Evolutionary conservation across 179 eudicot genomes (phyloP), one percentile per base, ranked within the genome.

Genomic region (Carnegiea gigantea): DNA sequence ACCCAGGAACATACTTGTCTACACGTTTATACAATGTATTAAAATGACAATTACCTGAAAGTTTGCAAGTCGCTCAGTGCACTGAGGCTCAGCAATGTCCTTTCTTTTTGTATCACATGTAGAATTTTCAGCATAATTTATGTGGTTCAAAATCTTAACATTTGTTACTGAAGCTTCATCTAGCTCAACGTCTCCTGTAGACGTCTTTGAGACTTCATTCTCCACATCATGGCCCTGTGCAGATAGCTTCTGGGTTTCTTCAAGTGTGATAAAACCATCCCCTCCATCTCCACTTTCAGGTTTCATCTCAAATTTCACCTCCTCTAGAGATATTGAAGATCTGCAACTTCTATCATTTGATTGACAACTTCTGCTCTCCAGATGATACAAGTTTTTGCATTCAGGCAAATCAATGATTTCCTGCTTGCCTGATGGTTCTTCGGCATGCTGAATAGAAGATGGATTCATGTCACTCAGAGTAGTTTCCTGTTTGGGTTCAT

Each of bases 241-340:
- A 79, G 82, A 82, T 76, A 83, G 78, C 84, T 70, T 85, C 86
- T 85, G 83, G 76, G 70, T 77, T 77, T 83, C 87, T 77, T 88
- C 82, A 48, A 75, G 79, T 62, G 46, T 72, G 59, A 70, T 44
- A 59, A 64, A 73, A 21, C 85, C 80, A 23, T 70, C 77, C 9
- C 26, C 36, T 57, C 30, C 76, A 71, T 75, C 80, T 60, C 70
- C 83, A 53, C 18, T 54, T 71, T 85, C 85, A 73, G 76, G 64
- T 78, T 70, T 82, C 30, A 73, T 76, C 62, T 83, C 88, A 65
- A 76, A 84, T 72, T 77, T 82, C 23, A 79, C 64, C 54, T 79
- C 79, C 70, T 86, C 88, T 73, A 10, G 73, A 33, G 74, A 79
- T 51, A 80, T 73, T 62, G 73, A 54, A 76, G 83, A 67, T 26